phyloP scores from a whole-genome alignment of 1,139 yeast species.

The Tardiomyces depauwii region DNA sequence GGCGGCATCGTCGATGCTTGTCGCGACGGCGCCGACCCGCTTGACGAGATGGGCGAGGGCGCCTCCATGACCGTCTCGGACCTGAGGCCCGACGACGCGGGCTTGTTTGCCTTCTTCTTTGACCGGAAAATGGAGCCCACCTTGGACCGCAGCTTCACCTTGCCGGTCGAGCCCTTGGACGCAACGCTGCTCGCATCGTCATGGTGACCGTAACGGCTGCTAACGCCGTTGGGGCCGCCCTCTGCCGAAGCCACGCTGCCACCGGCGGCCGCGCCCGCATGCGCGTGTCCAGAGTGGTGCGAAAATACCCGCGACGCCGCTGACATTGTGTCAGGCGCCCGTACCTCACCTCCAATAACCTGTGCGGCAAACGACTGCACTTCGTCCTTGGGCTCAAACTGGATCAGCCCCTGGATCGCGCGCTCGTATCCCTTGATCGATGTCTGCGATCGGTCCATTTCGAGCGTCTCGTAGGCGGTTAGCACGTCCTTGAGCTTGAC shows the following conservation, averaged over 20 bases:
- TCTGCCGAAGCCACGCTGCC: slow-evolving; percentile 6
- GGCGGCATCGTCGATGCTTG: background rate
- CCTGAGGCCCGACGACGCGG: slow-evolving; percentile 29
- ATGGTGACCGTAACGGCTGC: slow-evolving; percentile 1
- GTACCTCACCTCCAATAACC: slow-evolving; percentile 20
- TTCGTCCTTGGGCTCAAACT: slow-evolving; percentile 49
- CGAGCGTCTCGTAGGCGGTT: slow-evolving; percentile 55
- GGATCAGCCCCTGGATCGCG: slow-evolving; percentile 53
- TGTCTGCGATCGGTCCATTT: slow-evolving; percentile 26
- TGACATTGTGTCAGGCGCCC: slow-evolving; percentile 8
- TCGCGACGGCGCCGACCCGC: background rate
- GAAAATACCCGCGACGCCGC: background rate
- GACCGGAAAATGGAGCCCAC: slow-evolving; percentile 78
- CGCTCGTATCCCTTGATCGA: slow-evolving; percentile 39
- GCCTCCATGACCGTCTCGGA: slow-evolving; percentile 36
- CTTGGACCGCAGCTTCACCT: slow-evolving; percentile 47
- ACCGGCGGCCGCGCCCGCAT: slow-evolving; percentile 4
- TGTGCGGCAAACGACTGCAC: slow-evolving; percentile 45
- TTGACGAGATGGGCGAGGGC: background rate
- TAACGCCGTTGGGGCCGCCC: slow-evolving; percentile 4
- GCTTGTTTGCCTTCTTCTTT: slow-evolving; percentile 24
- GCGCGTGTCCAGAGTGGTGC: background rate
- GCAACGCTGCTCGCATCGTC: slow-evolving; percentile 12
- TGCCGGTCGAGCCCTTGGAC: slow-evolving; percentile 5
- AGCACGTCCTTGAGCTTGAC: slow-evolving; percentile 57